These are phyloP conservation scores for Suhomyces coccinellae DNA, from an alignment of 1,139 yeast species.

Conservation along the genomic window DNA sequence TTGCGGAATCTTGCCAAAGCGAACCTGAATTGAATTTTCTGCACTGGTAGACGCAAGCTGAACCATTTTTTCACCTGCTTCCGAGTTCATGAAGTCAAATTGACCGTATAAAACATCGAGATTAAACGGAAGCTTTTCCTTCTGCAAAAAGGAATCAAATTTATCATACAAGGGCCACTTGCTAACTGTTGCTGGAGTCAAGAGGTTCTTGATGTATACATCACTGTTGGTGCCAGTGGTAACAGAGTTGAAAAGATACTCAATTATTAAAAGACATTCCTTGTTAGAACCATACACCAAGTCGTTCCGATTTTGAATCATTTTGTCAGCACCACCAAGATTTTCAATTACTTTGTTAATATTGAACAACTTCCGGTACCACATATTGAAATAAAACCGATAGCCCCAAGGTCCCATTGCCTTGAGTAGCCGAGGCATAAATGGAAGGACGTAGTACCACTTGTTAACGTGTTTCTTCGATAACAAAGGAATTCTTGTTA, in stretches of 20 bases:
- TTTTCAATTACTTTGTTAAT: constrained; percentile 43
- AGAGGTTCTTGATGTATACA: constrained; percentile 58
- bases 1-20: constrained; percentile 33
- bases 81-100: constrained; percentile 82
- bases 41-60: constrained; percentile 29
- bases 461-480: constrained; percentile 27
- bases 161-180: constrained; percentile 74
- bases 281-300: constrained; percentile 40
- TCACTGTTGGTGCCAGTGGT: constrained; percentile 65
- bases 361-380: constrained; percentile 47
- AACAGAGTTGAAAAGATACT: constrained; percentile 61
- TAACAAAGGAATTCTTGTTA: constrained; percentile 49
- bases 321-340: constrained; percentile 32
- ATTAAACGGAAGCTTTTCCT: constrained; percentile 36
- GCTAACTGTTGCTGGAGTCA: constrained; percentile 78
- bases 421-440: constrained; percentile 45
- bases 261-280: constrained; percentile 50
- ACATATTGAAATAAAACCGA: constrained; percentile 41
- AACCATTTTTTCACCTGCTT: constrained; percentile 63
- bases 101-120: constrained; percentile 72
- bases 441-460: constrained; percentile 47
- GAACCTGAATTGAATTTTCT: constrained; percentile 47
- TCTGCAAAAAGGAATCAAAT: constrained; percentile 32
- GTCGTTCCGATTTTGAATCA: constrained; percentile 31
- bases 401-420: constrained; percentile 55